Evolutionary conservation across 768 basidiomycete species (phyloP).

Genomic region (Pholiota conissans): DNA sequence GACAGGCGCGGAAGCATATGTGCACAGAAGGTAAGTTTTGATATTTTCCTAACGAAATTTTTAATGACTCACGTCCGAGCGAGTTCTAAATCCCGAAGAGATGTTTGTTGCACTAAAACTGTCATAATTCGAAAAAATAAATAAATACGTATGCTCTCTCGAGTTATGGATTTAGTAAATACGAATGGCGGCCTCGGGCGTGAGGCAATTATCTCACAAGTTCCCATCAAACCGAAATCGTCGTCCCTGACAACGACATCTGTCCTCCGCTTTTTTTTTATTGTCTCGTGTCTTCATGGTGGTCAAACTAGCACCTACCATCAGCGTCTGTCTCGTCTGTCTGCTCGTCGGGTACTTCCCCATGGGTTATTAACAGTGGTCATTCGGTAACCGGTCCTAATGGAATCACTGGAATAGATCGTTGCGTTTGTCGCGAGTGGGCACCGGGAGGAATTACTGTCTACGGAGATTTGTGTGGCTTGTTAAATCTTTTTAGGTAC

Average conservation of each 20-base stretch:
- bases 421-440: too few species aligned
- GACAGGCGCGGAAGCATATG: background rate
- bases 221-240: background rate
- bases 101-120: too few species aligned
- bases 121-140: background rate
- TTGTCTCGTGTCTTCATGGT: background rate
- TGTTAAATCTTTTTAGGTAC: background rate
- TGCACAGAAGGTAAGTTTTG: background rate
- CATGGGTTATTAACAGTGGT: background rate
- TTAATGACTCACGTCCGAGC: too few species aligned
- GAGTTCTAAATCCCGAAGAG: too few species aligned
- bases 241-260: background rate
- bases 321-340: too few species aligned
- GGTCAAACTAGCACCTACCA: too few species aligned
- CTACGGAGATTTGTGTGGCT: background rate
- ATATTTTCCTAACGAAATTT: too few species aligned
- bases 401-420: background rate
- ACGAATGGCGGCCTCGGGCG: background rate
- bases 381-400: background rate
- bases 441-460: too few species aligned
- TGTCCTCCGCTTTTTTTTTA: background rate
- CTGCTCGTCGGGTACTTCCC: background rate
- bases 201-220: background rate
- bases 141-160: too few species aligned
- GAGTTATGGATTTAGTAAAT: too few species aligned